Evolutionary conservation across 306 rosid genomes (phyloP), one percentile per base, ranked within the genome.

Genomic region (Casuarina cunninghamiana): DNA sequence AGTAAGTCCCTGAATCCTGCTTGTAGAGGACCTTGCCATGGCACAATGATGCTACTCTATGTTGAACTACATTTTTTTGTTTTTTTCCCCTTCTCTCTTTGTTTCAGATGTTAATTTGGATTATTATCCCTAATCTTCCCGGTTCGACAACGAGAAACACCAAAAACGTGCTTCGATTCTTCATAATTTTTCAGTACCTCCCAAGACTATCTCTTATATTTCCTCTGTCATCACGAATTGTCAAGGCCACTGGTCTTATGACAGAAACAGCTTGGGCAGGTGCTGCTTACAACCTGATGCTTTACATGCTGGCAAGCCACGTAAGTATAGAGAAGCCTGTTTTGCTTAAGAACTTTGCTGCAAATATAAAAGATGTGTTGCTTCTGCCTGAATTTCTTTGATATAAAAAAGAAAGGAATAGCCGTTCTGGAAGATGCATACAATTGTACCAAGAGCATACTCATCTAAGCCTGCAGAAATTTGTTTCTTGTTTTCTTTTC

Each of bases 221-320:
- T 74, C 98, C 98, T 17, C 90, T 94, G 66, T 94, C 98, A 13
- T 86, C 98, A 44, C 97, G 89, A 87, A 92, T 94, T 71, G 88
- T 94, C 5, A 89, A 89, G 78, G 90, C 98, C 55, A 86, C 95
- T 2, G 98, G 98, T 19, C 89, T 92, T 78, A 97, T 94, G 78
- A 90, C 97, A 51, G 87, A 94, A 78, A 88, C 97, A 79, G 98
- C 97, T 13, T 94, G 98, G 98, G 97, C 96, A 26, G 98, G 98
- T 16, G 98, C 98, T 75, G 98, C 97, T 67, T 94, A 94, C 77
- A 94, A 94, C 67, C 86, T 94, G 10, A 88, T 94, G 85, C 96
- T 94, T 80, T 94, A 94, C 83, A 89, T 94, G 95, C 50, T 94
- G 86, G 98, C 97, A 46, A 94, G 98, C 91, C 98, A 94, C 88